A percentile compares a stretch with the other conserved stretches of the same genome.
These are phyloP conservation scores for Neonectria magnoliae DNA, from an alignment of 2,329 filamentous ascomycete genomes.

Conservation along the genomic window DNA sequence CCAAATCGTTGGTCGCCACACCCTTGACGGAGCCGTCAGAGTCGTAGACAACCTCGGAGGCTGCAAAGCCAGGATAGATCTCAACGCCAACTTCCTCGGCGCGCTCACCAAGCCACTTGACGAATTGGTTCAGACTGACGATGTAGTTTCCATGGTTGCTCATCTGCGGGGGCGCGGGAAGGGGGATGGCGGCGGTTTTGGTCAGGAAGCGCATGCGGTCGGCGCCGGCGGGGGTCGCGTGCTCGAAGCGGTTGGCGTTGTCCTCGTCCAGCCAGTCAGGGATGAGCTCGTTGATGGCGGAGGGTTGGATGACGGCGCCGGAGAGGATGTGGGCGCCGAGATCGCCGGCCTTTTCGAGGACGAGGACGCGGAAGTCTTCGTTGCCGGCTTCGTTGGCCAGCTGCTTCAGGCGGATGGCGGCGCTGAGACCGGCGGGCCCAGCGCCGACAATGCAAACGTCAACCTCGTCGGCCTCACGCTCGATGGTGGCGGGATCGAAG, in stretches of 20 bases:
- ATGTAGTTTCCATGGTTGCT: constrained; percentile 98
- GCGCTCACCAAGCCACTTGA: constrained; percentile 93
- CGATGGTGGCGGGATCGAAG: constrained; percentile 75
- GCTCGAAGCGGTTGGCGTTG: constrained; percentile 87
- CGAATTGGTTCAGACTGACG: constrained; percentile 92
- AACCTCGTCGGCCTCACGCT: constrained; percentile 91
- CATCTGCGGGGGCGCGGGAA: constrained; percentile 96
- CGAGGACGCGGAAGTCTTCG: constrained; percentile 91
- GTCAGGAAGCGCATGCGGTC: constrained; percentile 97
- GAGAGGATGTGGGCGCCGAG: constrained; percentile 95
- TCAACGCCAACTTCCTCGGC: constrained; percentile 98
- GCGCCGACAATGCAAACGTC: constrained; percentile 97
- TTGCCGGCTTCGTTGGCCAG: constrained; percentile 94
- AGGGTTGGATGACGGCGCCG: constrained; percentile 92
- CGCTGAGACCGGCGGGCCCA: constrained; percentile 91
- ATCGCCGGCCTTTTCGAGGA: constrained; percentile 95
- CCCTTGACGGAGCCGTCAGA: constrained; percentile 89
- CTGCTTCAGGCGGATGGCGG: constrained; percentile 95
- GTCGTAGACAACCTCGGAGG: constrained; percentile 89
- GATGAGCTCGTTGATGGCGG: constrained; percentile 86
- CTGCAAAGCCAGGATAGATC: constrained; percentile 95
- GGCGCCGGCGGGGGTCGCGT: constrained; percentile 82
- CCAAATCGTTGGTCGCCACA: constrained; percentile 95
- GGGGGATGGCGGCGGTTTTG: constrained; percentile 77
- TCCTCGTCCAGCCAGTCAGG: constrained; percentile 92